Evolutionary conservation across 1,284 basidiomycete species (phyloP), one percentile per base, ranked within the genome.

Genomic region (Pisolithus thermaeus): DNA sequence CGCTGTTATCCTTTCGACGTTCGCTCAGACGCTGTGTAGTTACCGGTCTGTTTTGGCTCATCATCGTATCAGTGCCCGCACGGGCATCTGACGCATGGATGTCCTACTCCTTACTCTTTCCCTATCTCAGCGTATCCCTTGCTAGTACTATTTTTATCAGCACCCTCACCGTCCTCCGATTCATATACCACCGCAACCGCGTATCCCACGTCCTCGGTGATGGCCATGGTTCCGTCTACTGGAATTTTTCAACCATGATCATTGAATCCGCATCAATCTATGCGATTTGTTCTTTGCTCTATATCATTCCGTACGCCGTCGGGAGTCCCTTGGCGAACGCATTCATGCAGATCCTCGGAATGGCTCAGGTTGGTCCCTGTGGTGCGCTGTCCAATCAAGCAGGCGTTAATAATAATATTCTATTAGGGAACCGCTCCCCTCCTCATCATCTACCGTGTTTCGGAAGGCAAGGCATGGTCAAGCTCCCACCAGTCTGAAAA

Each of bases 401-500:
- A 23, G 36, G 4, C 35, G 44, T n/a, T 7, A 20, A 20, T 20
- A 20, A 20, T 20, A 23, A 40, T 9, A 11, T 23, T 40, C 44
- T 11, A 30, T 50, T n/a, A 66, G 64, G 50, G 63, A 20, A 55
- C 68, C 11, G 64, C 67, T 8, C 63, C 64, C 1, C 61, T 69
- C 28, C 63, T 66, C 23, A 66, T 66, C 44, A 65, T 65, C 42
- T 64, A 68, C 39, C 67, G 67, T 32, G 59, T 66, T 20, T 56
- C 64, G 1, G 63, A 67, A 45, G 66, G 64, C 18, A 69, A 65
- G 41, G 65, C 64, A 3, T 65, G 67, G 64, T 46, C 56, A 6
- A 52, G 6, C n/a, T 56, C 65, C 1, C 37, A 54, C 1, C 37
- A 54, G 38, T 51, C 56, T 6, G 51, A 56, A 18, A 57, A 53